These are phyloP conservation scores for Ogataea methylovora DNA, from an alignment of 805 yeast genomes.

Conservation along the genomic window DNA sequence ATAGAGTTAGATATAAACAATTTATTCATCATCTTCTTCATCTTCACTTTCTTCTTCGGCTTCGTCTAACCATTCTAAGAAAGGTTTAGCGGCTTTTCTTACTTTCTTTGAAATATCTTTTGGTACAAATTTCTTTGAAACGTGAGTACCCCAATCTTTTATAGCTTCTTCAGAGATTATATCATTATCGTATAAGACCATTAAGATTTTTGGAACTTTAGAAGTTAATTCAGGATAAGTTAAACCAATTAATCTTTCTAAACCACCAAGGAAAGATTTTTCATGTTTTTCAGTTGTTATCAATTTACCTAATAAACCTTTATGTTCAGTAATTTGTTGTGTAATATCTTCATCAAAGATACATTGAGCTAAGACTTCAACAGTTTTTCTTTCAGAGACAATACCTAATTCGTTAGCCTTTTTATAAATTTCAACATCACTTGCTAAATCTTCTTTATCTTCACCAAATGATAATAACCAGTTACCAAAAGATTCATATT, in stretches of 20 bases:
- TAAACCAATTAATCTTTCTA: conserved; percentile 86
- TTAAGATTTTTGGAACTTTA: conserved; percentile 71
- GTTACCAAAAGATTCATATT: conserved; percentile 76
- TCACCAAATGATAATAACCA: conserved; percentile 70
- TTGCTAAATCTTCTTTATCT: conserved; percentile 45
- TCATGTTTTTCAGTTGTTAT: conserved; percentile 65
- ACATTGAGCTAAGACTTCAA: conserved; percentile 88
- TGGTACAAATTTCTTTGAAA: conserved; percentile 87
- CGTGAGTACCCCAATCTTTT: conserved; percentile 80
- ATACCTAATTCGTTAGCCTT: conserved; percentile 78
- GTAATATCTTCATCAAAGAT: conserved; percentile 75
- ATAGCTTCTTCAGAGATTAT: conserved; percentile 78
- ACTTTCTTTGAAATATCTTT: conserved; percentile 90
- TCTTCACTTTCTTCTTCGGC: conserved; percentile 81
- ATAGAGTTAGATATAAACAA: too few species aligned
- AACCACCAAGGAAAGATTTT: conserved; percentile 88
- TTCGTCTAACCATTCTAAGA: conserved; percentile 88
- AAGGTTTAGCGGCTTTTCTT: conserved; percentile 93
- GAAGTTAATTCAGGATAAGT: conserved; percentile 65
- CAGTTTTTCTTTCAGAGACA: conserved; percentile 62
- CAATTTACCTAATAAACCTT: conserved; percentile 76
- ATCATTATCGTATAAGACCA: conserved; percentile 77
- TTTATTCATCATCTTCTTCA: conserved; percentile 41
- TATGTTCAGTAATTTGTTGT: conserved; percentile 65
- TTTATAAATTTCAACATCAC: conserved; percentile 88